phyloP scores from a whole-genome alignment of 2,329 filamentous ascomycete genomes.

The Tolypocladium album region DNA sequence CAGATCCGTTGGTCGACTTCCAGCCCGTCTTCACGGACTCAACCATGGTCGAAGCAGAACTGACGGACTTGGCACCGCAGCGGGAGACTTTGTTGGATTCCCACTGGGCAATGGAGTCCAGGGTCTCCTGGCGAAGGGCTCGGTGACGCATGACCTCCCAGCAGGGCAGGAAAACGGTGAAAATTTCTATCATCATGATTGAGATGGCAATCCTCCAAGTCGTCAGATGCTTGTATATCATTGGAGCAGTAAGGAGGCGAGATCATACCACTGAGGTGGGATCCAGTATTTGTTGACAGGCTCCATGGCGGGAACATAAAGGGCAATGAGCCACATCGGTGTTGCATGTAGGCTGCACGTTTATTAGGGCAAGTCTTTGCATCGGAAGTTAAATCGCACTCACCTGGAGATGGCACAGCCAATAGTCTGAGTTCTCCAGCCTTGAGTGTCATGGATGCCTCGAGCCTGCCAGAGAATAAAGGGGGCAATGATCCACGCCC shows the following conservation, averaged over 20 bases:
- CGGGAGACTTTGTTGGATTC: constrained; percentile 21
- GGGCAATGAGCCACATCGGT: constrained; percentile 53
- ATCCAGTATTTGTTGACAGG: constrained; percentile 41
- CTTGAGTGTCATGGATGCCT: constrained; percentile 51
- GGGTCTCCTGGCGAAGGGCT: constrained; percentile 27
- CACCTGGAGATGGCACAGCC: constrained; percentile 32
- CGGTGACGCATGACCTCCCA: constrained; percentile 40
- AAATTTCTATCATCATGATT: constrained; percentile 48
- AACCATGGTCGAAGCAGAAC: constrained; percentile 11
- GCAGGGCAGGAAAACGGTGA: constrained; percentile 51
- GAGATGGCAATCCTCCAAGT: constrained; percentile 31
- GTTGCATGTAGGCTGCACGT: constrained; percentile 44
- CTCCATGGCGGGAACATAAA: constrained; percentile 36
- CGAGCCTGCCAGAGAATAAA: constrained; percentile 48
- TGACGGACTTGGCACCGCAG: constrained; percentile 7
- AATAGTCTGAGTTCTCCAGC: constrained; percentile 54
- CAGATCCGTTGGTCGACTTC: constrained; percentile 22
- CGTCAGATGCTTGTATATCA: constrained; percentile 8
- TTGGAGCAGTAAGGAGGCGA: constrained; percentile 33
- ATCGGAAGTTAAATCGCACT: constrained; percentile 5
- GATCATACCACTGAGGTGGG: constrained; percentile 48
- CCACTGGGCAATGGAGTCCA: constrained; percentile 33
- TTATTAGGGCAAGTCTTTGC: constrained; percentile 1
- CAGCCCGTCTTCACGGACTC: constrained; percentile 15
- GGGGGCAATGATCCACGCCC: constrained; percentile 50